Percentiles rank a stretch among this genome's conserved stretches.
phyloP scores from a whole-genome alignment of 2,329 filamentous ascomycete species.

The Aspergillus pseudoviridinutans region DNA sequence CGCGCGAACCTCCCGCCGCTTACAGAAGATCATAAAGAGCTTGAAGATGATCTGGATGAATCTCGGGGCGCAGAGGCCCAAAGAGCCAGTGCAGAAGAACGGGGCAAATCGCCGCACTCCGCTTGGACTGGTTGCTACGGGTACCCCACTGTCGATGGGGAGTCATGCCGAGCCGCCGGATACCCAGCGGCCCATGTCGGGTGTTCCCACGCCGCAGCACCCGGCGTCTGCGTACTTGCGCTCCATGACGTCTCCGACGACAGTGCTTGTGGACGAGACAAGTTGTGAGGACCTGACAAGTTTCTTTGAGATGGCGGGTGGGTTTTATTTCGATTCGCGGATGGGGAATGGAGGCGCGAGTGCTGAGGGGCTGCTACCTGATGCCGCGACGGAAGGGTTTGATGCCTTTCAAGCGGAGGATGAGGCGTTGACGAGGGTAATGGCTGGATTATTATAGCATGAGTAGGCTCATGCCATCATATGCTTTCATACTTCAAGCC shows the following conservation, averaged over 20 bases:
- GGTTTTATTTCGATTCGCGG: slow-evolving; percentile 30
- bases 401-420: slow-evolving; percentile 33
- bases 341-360: neutral
- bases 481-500: neutral
- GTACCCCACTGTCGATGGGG: neutral
- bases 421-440: slow-evolving; percentile 32
- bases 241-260: neutral
- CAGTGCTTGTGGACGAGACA: slow-evolving; percentile 13
- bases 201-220: slow-evolving; percentile 11
- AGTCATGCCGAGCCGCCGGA: slow-evolving; percentile 2
- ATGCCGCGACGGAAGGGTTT: slow-evolving; percentile 11
- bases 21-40: slow-evolving; percentile 57
- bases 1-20: slow-evolving; percentile 52
- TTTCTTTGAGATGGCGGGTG: slow-evolving; percentile 59
- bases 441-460: slow-evolving; percentile 29
- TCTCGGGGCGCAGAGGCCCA: slow-evolving; percentile 26
- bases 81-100: neutral
- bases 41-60: slow-evolving; percentile 56
- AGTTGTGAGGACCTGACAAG: slow-evolving; percentile 52
- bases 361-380: slow-evolving; percentile 9
- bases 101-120: neutral
- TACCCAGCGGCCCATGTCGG: slow-evolving; percentile 1
- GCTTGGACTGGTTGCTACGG: neutral
- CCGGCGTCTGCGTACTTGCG: slow-evolving; percentile 12
- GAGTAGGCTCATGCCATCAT: neutral